Evolutionary conservation across 2,329 filamentous ascomycete genomes (phyloP).

Genomic region (Paecilomyces sp.): DNA sequence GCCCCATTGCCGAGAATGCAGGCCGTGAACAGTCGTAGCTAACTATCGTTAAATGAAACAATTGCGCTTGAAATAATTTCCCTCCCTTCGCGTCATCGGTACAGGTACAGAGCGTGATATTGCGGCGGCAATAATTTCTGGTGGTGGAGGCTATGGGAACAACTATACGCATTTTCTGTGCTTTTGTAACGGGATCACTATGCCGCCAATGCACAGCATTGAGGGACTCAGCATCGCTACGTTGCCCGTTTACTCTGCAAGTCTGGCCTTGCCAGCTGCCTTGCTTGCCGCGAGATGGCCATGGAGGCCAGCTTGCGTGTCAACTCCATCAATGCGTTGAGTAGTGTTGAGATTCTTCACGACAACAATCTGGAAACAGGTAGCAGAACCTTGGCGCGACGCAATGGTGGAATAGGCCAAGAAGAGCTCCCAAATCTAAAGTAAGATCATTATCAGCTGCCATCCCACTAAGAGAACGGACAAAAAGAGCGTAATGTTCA

Average conservation of each 20-base stretch:
- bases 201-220: too few species aligned
- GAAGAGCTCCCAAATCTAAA: conserved; percentile 87
- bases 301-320: conserved; percentile 59
- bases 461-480: neutral
- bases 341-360: conserved; percentile 88
- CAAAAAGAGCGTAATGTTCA: conserved; percentile 13
- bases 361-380: conserved; percentile 81
- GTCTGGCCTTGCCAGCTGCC: neutral
- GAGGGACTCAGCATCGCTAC: neutral
- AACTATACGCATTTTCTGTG: too few species aligned
- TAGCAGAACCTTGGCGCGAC: conserved; percentile 74
- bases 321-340: conserved; percentile 70
- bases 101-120: too few species aligned
- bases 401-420: conserved; percentile 77
- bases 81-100: too few species aligned
- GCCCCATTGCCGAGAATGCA: neutral
- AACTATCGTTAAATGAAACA: too few species aligned
- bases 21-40: too few species aligned
- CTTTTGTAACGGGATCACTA: too few species aligned
- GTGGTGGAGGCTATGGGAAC: too few species aligned
- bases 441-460: conserved; percentile 5
- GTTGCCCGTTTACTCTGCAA: neutral
- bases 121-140: too few species aligned
- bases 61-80: too few species aligned
- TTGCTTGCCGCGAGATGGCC: conserved; percentile 51